Evolutionary conservation across 2,329 filamentous ascomycete genomes (phyloP), one percentile per base, ranked within the genome.

Genomic region (Monilinia fructicola): DNA sequence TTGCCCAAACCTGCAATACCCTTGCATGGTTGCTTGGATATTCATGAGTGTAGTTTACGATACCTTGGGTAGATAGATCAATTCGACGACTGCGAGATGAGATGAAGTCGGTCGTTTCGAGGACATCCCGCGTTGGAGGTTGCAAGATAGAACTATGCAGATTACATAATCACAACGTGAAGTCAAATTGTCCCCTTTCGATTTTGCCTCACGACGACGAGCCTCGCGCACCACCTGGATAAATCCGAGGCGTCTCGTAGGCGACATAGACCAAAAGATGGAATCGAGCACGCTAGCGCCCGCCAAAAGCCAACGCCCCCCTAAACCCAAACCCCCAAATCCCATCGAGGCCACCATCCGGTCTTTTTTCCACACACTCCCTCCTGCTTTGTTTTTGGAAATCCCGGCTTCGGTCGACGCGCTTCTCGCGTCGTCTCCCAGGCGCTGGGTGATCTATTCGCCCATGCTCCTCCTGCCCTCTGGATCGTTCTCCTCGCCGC

Each of bases 391-490:
- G 18, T 67, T 65, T 3, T 67, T 54, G 59, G 63, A 53, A 65
- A 63, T 67, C 68, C 53, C 73, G 68, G 56, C 70, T 67, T 54
- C 38, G 5, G 7, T 71, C 7, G 53, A 68, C 23, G 54, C 58
- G 18, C 46, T 75, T 7, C 18, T 73, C 11, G 54, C 67, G 11
- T 65, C 38, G 52, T 67, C 71, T 2, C 86, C 87, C 0, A 86
- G 84, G 71, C 78, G 86, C 69, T 89, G 85, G 81, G 83, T 83
- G 0, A 78, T 84, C 16, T 89, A 89, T 71, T 83, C 84, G 66
- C 85, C 86, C 12, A 84, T 89, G 82, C 81, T 83, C 5, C 78
- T 89, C 21, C 79, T 89, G 1, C 85, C 87, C 0, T 80, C 82
- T 0, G 85, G 85, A 35, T 85, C 85, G 70, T 87, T 89, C 76